Evolutionary conservation across 23 red algal species (phyloP), one percentile per base, ranked within the genome.

Genomic region (Cyanidium caldarium): DNA sequence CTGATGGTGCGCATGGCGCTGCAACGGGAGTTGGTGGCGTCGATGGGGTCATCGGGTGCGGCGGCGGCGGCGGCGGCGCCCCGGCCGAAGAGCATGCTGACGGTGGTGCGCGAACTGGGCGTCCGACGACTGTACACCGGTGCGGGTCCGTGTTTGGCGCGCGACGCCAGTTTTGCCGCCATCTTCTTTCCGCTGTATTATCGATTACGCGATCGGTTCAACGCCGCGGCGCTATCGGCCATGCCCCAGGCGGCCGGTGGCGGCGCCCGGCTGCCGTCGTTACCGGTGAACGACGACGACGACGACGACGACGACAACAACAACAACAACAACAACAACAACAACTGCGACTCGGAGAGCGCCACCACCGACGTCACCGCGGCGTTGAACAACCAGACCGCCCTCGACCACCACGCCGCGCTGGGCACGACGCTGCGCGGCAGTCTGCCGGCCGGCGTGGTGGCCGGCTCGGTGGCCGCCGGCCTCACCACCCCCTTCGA

Each of bases 101-200:
- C 19, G 19, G 51, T 61, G n/a, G 23, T 61, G 19, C 51, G 51
- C 31, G 51, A 61, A 28, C 51, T 61, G 51, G 51, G 51, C 21
- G 5, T 61, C 21, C 51, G 51, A 7, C n/a, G 51, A 10, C 51
- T 61, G n/a, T 61, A 61, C 51, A 61, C 51, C 23, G 51, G 51
- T 5, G 31, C n/a, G 7, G 51, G 7, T 16, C 51, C 51, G 23
- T 61, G 51, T 28, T 25, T 61, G 7, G 51, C 51, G 7, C 51
- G 51, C 5, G 51, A 61, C 21, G 31, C n/a, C 23, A 61, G 19
- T 28, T 61, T 61, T 61, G 51, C 51, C 3, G 51, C 51, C n/a
- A 61, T 61, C 19, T 61, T 61, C 21, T 61, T 61, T 61, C 51
- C 51, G 31, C 31, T 61, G 21, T 61, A 61, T 28, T 61, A 61